Evolutionary conservation across 108 stramenopile species (phyloP).

Genomic region (Asterionellopsis glacialis): DNA sequence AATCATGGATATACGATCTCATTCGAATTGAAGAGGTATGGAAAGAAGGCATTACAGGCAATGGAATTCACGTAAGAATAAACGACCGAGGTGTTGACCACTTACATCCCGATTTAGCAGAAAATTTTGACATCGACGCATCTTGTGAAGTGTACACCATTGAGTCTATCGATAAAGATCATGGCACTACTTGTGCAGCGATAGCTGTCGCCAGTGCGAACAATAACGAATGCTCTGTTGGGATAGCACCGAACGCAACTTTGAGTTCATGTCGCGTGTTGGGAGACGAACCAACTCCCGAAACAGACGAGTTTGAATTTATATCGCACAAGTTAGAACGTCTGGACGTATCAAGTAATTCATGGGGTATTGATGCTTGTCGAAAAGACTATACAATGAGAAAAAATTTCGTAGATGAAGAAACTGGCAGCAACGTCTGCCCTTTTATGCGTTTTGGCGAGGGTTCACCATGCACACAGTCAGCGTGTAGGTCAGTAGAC

Average conservation of each 20-base stretch:
- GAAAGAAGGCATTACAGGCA: conserved; percentile 20
- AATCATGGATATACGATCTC: conserved; percentile 31
- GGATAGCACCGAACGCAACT: conserved; percentile 22
- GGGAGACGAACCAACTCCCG: not conserved
- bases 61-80: conserved; percentile 21
- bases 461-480: conserved; percentile 6
- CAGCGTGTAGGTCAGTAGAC: conserved; percentile 9
- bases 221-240: conserved; percentile 29
- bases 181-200: conserved; percentile 29
- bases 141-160: conserved; percentile 19
- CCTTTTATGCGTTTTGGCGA: not conserved
- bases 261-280: conserved; percentile 16
- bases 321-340: conserved; percentile 8
- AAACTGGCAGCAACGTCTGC: not conserved
- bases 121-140: conserved; percentile 15
- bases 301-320: not conserved
- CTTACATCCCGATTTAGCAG: conserved; percentile 10
- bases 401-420: too few species aligned
- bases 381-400: not conserved
- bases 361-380: conserved; percentile 17
- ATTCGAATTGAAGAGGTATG: conserved; percentile 24
- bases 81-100: conserved; percentile 31
- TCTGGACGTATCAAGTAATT: conserved; percentile 28
- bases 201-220: conserved; percentile 15
- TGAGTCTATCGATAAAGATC: not conserved